Conservation (phyloP, 2,329 filamentous ascomycete genomes). For the Colletotrichum sublineola region DNA sequence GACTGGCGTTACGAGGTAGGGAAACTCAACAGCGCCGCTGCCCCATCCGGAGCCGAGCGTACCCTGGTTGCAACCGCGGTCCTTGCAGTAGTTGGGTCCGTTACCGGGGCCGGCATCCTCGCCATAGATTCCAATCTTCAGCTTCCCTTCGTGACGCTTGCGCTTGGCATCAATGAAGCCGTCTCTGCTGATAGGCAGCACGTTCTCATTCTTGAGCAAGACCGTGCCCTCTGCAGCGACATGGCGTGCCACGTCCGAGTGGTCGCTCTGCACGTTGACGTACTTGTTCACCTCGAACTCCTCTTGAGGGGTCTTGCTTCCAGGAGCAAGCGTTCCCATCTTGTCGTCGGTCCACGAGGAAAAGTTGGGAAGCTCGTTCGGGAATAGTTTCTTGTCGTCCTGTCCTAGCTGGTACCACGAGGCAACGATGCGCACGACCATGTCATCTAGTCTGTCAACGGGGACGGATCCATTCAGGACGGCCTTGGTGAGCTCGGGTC, state of each 20-base stretch:
- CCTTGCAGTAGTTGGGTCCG: conserved; percentile 75
- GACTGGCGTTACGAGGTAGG: conserved; percentile 76
- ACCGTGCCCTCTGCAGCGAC: conserved; percentile 71
- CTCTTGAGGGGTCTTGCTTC: conserved; percentile 58
- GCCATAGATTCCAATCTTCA: conserved; percentile 64
- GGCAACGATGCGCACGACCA: conserved; percentile 88
- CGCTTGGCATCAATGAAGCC: conserved; percentile 46
- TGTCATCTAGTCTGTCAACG: conserved; percentile 86
- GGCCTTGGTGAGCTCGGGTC: conserved; percentile 87
- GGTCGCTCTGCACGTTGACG: conserved; percentile 70
- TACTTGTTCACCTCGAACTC: conserved; percentile 73
- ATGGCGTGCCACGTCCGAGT: conserved; percentile 63
- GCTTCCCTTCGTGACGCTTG: conserved; percentile 53
- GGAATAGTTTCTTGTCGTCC: conserved; percentile 75
- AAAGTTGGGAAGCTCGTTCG: conserved; percentile 83
- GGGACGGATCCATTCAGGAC: conserved; percentile 88
- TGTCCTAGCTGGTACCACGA: conserved; percentile 92
- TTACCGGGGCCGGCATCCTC: conserved; percentile 63
- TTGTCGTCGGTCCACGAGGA: conserved; percentile 77
- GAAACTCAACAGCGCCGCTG: conserved; percentile 76
- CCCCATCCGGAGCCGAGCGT: conserved; percentile 82
- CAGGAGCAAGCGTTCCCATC: conserved; percentile 66
- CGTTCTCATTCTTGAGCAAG: conserved; percentile 71
- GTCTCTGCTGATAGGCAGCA: conserved; percentile 61
- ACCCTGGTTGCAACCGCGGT: conserved; percentile 77